Percentiles rank a stretch among this genome's conserved stretches.
Evolutionary conservation across 2,329 filamentous ascomycete genomes (phyloP).

Genomic region (Cladosporium colombiae): DNA sequence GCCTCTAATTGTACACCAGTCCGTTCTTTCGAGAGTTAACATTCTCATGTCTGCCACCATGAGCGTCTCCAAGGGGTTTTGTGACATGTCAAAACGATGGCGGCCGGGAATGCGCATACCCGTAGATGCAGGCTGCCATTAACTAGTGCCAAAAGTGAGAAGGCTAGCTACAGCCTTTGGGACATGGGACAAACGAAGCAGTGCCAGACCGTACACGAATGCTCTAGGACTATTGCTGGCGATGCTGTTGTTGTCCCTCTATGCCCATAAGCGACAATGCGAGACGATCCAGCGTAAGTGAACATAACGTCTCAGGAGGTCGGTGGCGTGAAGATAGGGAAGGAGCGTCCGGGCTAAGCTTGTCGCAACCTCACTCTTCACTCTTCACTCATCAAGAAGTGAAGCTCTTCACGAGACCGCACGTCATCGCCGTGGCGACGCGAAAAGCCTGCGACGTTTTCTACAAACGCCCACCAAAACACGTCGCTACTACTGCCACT

Average conservation of each 20-base stretch:
- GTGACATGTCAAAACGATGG: background rate
- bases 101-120: background rate
- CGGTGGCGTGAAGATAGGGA: background rate
- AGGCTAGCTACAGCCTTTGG: background rate
- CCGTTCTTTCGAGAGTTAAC: background rate
- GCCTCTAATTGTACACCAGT: background rate
- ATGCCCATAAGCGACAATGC: background rate
- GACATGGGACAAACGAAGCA: background rate
- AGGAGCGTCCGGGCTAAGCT: background rate
- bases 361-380: constrained; percentile 7
- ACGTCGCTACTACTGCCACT: background rate
- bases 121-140: background rate
- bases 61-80: background rate
- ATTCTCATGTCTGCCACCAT: background rate
- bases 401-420: background rate
- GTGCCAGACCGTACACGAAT: background rate
- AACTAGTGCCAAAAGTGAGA: too few relatives aligned
- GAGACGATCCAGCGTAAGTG: background rate
- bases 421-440: background rate
- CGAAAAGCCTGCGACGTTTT: background rate
- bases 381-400: background rate
- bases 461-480: background rate
- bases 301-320: background rate
- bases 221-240: background rate
- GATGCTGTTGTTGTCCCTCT: background rate